phyloP scores from a whole-genome alignment of 2,329 filamentous ascomycete genomes.

The Lachnellula suecica region DNA sequence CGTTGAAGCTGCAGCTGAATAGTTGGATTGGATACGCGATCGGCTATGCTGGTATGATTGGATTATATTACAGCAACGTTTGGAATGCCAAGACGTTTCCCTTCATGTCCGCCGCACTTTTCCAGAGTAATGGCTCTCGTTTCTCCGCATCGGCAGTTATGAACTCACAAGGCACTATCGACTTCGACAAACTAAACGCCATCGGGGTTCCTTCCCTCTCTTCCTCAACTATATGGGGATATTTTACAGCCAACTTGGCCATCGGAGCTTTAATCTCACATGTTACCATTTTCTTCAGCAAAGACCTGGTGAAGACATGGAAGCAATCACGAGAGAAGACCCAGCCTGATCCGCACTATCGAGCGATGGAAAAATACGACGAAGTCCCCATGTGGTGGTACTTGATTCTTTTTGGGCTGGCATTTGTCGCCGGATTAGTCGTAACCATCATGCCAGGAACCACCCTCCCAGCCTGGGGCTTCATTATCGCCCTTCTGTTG shows the following conservation, averaged over 20 bases:
- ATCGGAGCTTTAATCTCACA: not conserved
- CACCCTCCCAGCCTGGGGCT: conserved; percentile 42
- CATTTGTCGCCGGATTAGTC: conserved; percentile 33
- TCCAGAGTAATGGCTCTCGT: conserved; percentile 16
- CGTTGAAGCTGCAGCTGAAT: conserved; percentile 35
- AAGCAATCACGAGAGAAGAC: not conserved
- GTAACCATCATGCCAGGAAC: conserved; percentile 37
- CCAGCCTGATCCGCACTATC: conserved; percentile 41
- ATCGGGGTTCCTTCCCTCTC: conserved; percentile 13
- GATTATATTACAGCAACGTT: conserved; percentile 42
- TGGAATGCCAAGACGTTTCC: conserved; percentile 42
- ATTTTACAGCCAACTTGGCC: not conserved
- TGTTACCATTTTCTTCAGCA: not conserved
- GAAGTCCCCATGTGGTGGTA: conserved; percentile 45
- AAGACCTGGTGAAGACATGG: not conserved
- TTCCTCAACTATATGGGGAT: not conserved
- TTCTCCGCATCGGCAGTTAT: conserved; percentile 11
- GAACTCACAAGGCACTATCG: conserved; percentile 35
- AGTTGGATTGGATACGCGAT: conserved; percentile 33
- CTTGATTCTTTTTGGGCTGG: conserved; percentile 10
- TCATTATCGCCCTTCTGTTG: conserved; percentile 37
- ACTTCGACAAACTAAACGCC: conserved; percentile 44
- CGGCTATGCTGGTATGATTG: conserved; percentile 36
- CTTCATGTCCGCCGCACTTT: conserved; percentile 43
- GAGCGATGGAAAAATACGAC: conserved; percentile 38